phyloP scores from a whole-genome alignment of 805 yeast species.

The Komagataella ulmi region DNA sequence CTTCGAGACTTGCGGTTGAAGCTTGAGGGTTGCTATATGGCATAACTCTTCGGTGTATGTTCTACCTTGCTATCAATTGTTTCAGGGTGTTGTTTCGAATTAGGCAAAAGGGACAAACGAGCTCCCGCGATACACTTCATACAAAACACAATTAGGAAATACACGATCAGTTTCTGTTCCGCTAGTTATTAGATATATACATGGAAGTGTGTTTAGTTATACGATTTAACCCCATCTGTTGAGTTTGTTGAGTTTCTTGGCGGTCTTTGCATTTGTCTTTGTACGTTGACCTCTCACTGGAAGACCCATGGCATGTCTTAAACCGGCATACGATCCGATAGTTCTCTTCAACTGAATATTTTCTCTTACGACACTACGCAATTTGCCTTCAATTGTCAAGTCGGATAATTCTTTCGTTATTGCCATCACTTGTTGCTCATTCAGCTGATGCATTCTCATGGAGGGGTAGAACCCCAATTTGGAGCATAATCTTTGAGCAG shows the following conservation, averaged over 20 bases:
- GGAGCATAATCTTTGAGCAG: slow-evolving; percentile 70
- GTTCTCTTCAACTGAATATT: slow-evolving; percentile 69
- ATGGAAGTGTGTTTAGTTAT: background rate
- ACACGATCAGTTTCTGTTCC: background rate
- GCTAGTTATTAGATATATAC: background rate
- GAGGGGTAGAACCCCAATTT: slow-evolving; percentile 83
- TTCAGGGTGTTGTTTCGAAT: background rate
- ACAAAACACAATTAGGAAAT: background rate
- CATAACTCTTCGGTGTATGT: background rate
- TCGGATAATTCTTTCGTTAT: slow-evolving; percentile 80
- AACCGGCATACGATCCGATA: slow-evolving; percentile 79
- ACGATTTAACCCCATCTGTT: slow-evolving; percentile 28
- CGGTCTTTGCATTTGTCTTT: slow-evolving; percentile 82
- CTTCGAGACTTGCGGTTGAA: background rate
- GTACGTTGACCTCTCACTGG: slow-evolving; percentile 90
- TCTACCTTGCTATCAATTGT: background rate
- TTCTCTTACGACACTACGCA: slow-evolving; percentile 58
- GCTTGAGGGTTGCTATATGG: background rate
- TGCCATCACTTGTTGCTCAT: slow-evolving; percentile 77
- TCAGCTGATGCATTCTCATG: slow-evolving; percentile 88
- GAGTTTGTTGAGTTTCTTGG: slow-evolving; percentile 68
- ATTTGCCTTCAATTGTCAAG: slow-evolving; percentile 70
- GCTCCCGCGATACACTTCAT: background rate
- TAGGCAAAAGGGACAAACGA: background rate
- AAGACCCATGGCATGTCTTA: slow-evolving; percentile 74